Base-by-base conservation (phyloP, 2,329 filamentous ascomycete species). In the Cyclaneusma minus region DNA sequence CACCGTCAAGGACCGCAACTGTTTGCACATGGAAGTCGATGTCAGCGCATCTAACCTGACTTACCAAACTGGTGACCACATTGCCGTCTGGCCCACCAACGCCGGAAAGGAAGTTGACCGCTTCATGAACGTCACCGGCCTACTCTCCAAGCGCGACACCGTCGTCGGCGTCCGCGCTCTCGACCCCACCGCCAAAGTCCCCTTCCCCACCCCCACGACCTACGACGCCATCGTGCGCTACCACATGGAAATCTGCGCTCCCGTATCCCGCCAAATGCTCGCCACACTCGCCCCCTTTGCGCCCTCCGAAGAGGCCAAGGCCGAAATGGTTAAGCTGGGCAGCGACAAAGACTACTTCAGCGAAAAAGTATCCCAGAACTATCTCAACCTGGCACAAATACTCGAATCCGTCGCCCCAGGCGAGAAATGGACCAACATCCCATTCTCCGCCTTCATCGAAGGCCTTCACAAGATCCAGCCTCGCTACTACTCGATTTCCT, bases 401-500 rank as follows among this genome's bases (percentile, higher is more conserved):
- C 66, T 98, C 21, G 64, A 82, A 37, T 65, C 62, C 27, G 65
- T 89, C 35, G 66, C 72, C 42, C 73, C 76, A 17, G 73, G 77
- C 25, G 60, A 80, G 52, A 71, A 71, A 32, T 98, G 89, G 80
- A 60, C 69, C 29, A 74, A 72, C 29, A 73, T 94, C 29, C 91
- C 89, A 10, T 95, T 98, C 58, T 93, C 89, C 6, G 74, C 85
- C 42, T 74, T 95, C 42, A 84, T 98, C 39, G 89, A 98, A 62
- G 80, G 83, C 38, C 55, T 98, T 34, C 81, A 75, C 55, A 95
- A 94, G 62, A 72, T 98, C 30, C 89, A 98, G 54, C 87, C 89
- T 20, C 82, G 89, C 25, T 98, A 95, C 64, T 98, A 98, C 62
- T 98, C 91, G 25, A 98, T 98, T 52, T 98, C 89, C 3, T 98